Base-by-base conservation (phyloP, 352 stramenopile genomes). In the Globisporangium camurandrum region DNA sequence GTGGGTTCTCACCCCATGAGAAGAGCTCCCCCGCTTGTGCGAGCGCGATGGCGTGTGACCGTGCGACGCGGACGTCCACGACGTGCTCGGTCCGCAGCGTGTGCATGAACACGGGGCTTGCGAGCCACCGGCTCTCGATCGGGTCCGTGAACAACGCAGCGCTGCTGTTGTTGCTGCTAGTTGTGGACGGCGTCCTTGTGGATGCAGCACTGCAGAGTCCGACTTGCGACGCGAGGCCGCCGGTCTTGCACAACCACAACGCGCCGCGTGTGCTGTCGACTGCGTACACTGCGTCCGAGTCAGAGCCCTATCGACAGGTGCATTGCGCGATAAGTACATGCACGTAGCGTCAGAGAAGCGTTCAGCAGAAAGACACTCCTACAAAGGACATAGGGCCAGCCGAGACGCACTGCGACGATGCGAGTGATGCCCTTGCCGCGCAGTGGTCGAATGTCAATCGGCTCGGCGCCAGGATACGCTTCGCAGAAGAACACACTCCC, bases 1-100 rank as follows among this genome's bases (percentile, higher is more conserved):
- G 86, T 47, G 98, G 91, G 53, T 96, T 96, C 54, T 88, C 92
- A 16, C 96, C 96, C 90, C 95, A 99, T 6, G 84, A 90, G 55
- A 96, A 98, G 5, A 98, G 83, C 24, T 85, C 64, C 0, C 95
- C 95, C 19, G 87, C 75, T 3, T 77, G 64, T 2, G 85, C 84
- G 4, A 95, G 62, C 17, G 78, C 90, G 41, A 97, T 64, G 0
- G 60, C 73, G 50, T 89, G 77, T 0, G 65, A 67, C n/a, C 66
- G 61, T 23, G 69, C 66, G 11, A 89, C 71, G 10, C 61, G 53
- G 3, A 88, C 71, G 5, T 62, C 61, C 8, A 69, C 56, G 24
- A 92, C 60, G 48, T 86, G 71, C 38, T 88, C 73, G 1, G 67
- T 63, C 22, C 75, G 67, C 33, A 92, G 50, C 2, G 69, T 69